Evolutionary conservation across 805 yeast genomes (phyloP), one percentile per base, ranked within the genome.

Genomic region (Starmerella apicola): DNA sequence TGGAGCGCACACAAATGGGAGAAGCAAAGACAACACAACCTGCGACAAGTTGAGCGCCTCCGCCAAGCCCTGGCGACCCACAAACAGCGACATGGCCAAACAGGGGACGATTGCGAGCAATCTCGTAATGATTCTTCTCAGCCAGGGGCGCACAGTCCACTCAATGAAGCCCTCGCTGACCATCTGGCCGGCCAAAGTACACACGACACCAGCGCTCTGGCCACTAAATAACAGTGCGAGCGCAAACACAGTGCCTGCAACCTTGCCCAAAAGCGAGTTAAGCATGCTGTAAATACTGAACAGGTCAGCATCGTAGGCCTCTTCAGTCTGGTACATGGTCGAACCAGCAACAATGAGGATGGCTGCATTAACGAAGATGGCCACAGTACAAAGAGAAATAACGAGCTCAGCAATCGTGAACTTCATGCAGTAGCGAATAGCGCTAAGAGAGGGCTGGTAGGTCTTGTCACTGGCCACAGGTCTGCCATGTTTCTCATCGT

Each of bases 131-230:
- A 85, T 64, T 45, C 95, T 69, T 40, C 94, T 71, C 2, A 79
- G 65, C 63, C 85, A 85, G 2, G 96, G 95, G 26, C 81, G 74
- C 44, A 84, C 68, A 5, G 80, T 65, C 81, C 94, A 81, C 44
- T 71, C 66, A 20, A 83, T 66, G 52, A 84, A 86, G 1, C 96
- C 96, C 58, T 85, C 95, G 53, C 83, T 76, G 7, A 85, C 93
- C 75, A 83, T 82, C 57, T 85, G 95, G 27, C 95, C 94, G 2
- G 95, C 86, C 52, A 86, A 68, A 0, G 95, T 86, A 55, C 94
- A 85, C 16, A 85, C 94, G 29, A 88, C 81, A 31, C 95, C 95
- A 2, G 95, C 95, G 52, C 91, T 78, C 55, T 85, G 88, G n/a
- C 96, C 96, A 12, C 88, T 78, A 56, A 81, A 85, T 34, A 85